Evolutionary conservation across 306 rosid species (phyloP).

Genomic region (Vigna unguiculata): DNA sequence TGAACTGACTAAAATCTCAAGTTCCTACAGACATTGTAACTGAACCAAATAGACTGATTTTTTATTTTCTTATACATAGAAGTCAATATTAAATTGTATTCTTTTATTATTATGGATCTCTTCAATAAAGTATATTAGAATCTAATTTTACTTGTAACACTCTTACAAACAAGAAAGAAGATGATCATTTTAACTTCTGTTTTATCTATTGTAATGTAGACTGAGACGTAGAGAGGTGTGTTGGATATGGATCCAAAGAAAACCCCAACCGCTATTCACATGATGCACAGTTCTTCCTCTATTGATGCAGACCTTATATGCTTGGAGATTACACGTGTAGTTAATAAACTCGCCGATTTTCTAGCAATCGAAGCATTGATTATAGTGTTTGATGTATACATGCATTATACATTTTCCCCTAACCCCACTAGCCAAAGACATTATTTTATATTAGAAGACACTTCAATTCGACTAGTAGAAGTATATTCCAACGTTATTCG

Average conservation of each 20-base stretch:
- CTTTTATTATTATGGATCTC: too few species aligned
- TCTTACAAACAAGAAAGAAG: too few species aligned
- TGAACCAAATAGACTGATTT: too few species aligned
- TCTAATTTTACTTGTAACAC: too few species aligned
- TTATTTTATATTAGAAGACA: not conserved
- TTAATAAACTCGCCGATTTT: constrained; percentile 4
- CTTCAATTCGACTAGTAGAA: not conserved
- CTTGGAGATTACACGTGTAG: constrained; percentile 3
- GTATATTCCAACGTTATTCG: not conserved
- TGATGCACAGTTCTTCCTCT: constrained; percentile 12
- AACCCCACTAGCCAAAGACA: not conserved
- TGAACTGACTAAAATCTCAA: too few species aligned
- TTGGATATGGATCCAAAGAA: not conserved
- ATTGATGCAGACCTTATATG: not conserved
- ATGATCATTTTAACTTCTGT: not conserved
- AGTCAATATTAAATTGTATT: too few species aligned
- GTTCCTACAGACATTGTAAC: too few species aligned
- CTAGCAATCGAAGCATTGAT: constrained; percentile 4
- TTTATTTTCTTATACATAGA: too few species aligned
- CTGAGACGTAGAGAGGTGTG: not conserved
- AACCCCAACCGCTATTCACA: constrained; percentile 13
- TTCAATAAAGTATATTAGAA: too few species aligned
- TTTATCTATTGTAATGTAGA: not conserved
- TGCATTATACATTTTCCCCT: not conserved
- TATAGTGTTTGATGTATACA: not conserved